These are phyloP conservation scores for Penicillium sp. DNA, from an alignment of 2,329 filamentous ascomycete species.

Conservation along the genomic window DNA sequence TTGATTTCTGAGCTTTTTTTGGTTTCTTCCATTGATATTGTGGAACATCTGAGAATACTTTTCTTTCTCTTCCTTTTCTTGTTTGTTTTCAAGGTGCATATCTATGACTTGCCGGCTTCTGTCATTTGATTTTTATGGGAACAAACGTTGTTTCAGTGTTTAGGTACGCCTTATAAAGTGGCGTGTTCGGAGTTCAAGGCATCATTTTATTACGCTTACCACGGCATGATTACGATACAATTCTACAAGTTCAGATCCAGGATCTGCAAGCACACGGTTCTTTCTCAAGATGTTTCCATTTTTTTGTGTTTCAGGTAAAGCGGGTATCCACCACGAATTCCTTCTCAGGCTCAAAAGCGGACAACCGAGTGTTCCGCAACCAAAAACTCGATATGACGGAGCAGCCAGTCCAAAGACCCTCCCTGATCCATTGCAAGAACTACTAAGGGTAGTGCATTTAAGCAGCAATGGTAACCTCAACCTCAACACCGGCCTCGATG, in stretches of 20 bases:
- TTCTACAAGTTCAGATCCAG: neutral
- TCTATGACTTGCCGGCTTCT: neutral
- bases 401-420: slow-evolving; percentile 21
- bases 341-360: slow-evolving; percentile 7
- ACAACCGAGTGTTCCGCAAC: neutral
- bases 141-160: neutral
- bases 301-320: slow-evolving; percentile 34
- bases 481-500: slow-evolving; percentile 56
- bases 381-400: slow-evolving; percentile 13
- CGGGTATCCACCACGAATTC: slow-evolving; percentile 29
- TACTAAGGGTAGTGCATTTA: slow-evolving; percentile 35
- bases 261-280: neutral
- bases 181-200: neutral
- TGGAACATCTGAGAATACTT: neutral
- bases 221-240: neutral
- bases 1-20: slow-evolving; percentile 62
- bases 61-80: neutral
- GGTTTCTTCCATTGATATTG: neutral
- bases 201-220: neutral
- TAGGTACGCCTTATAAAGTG: neutral
- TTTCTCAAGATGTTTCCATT: slow-evolving; percentile 34
- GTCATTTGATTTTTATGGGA: neutral
- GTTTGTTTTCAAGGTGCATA: neutral
- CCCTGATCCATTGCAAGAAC: slow-evolving; percentile 23
- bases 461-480: slow-evolving; percentile 56